Evolutionary conservation across 2,329 filamentous ascomycete species (phyloP).

Genomic region (Nakataea oryzae): DNA sequence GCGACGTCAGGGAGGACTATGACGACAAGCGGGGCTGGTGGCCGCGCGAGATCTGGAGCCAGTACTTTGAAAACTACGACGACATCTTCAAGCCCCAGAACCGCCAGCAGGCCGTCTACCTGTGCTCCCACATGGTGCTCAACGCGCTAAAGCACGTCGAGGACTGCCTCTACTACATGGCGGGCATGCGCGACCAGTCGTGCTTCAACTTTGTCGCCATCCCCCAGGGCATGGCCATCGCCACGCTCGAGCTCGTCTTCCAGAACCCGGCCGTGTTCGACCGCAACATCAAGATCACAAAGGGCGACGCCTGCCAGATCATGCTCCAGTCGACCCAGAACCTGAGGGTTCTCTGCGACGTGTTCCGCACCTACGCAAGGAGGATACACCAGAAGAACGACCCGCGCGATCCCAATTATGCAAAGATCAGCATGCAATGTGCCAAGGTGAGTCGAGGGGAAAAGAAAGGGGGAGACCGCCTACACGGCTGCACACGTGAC

Average conservation of each 20-base stretch:
- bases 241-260: slow-evolving; percentile 85
- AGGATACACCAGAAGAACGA: slow-evolving; percentile 91
- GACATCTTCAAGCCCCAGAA: slow-evolving; percentile 81
- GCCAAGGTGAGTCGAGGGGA: slow-evolving; percentile 50
- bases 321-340: slow-evolving; percentile 95
- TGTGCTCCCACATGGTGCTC: slow-evolving; percentile 88
- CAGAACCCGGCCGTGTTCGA: slow-evolving; percentile 80
- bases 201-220: slow-evolving; percentile 99
- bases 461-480: not conserved
- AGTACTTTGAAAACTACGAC: slow-evolving; percentile 81
- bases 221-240: slow-evolving; percentile 94
- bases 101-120: slow-evolving; percentile 67
- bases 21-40: slow-evolving; percentile 85
- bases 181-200: slow-evolving; percentile 86
- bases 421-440: slow-evolving; percentile 84
- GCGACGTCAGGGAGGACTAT: slow-evolving; percentile 84
- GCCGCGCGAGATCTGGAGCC: slow-evolving; percentile 94
- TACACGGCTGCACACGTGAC: not conserved
- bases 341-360: slow-evolving; percentile 65
- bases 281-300: slow-evolving; percentile 90
- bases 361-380: slow-evolving; percentile 68
- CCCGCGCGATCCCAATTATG: slow-evolving; percentile 81
- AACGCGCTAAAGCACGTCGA: slow-evolving; percentile 79
- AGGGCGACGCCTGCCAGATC: slow-evolving; percentile 81
- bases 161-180: slow-evolving; percentile 96